Conservation (phyloP, 208 protist genomes). For the Tetramitus jugosus region DNA sequence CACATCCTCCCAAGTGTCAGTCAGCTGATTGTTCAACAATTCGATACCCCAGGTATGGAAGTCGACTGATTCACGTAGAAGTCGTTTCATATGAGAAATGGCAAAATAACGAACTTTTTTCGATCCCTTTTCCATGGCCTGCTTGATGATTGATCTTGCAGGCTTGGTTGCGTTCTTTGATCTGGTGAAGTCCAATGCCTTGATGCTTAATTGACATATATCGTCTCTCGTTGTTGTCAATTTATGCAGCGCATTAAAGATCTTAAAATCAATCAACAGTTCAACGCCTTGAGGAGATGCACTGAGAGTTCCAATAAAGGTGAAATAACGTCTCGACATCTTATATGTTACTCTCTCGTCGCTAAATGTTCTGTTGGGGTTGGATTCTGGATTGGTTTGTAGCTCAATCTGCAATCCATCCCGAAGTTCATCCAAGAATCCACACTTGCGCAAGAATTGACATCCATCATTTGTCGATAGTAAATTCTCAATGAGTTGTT, state of each 20-base stretch:
- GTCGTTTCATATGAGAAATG: background rate
- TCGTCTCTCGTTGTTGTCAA: conserved; percentile 11
- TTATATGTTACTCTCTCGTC: conserved; percentile 1
- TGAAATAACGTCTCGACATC: conserved; percentile 6
- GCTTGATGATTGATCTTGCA: background rate
- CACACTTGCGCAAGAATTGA: background rate
- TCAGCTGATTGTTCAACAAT: background rate
- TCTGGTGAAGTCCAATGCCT: background rate
- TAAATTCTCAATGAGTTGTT: conserved; percentile 6
- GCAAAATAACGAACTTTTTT: conserved; percentile 11
- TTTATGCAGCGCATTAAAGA: background rate
- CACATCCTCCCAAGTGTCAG: conserved; percentile 4
- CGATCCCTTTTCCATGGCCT: background rate
- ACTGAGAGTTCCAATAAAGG: conserved; percentile 2
- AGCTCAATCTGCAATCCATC: background rate
- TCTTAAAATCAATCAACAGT: background rate
- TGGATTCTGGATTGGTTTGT: background rate
- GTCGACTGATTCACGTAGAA: background rate
- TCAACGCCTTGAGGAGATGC: background rate
- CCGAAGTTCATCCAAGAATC: background rate
- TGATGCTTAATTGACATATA: conserved; percentile 15
- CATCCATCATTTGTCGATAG: background rate
- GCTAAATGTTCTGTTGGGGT: conserved; percentile 1
- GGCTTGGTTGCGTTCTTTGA: background rate
- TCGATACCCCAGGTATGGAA: background rate